Evolutionary conservation across 345 rosid species (phyloP), one percentile per base, ranked within the genome.

Genomic region (Murraya paniculata): DNA sequence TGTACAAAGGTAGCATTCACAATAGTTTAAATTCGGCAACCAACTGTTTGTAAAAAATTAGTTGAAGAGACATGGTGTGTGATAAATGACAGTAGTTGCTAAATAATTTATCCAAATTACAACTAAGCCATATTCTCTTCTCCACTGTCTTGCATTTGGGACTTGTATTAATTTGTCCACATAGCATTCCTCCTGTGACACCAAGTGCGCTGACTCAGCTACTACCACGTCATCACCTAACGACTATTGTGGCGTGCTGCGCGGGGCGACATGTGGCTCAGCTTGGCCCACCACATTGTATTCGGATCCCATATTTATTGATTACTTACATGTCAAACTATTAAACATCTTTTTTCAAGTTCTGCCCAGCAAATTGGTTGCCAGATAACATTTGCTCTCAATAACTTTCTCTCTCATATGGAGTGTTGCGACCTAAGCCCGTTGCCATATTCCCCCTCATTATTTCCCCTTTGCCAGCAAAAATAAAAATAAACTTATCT

Each of bases 61-160:
- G 86, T 83, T 79, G 78, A 81, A 81, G 62, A 48, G 81, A 79
- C 48, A 66, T 64, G 82, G 36, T 4, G 68, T 57, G 74, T 33
- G 62, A 62, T 56, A 36, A 68, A 67, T 4, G 71, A 61, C 14
- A 24, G 19, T 60, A 24, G 19, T 60, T 74, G 48, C 31, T 53
- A 68, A 66, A 16, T 33, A 58, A 61, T 80, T 74, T 68, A 80
- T 82, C 13, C 59, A 59, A 57, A 7, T 48, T 68, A 58, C 78
- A 78, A 80, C 85, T 74, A 81, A 60, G 81, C 82, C 72, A 77
- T 71, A 64, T 78, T 74, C 79, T 50, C 28, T 7, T 48, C 72
- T 30, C 71, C 64, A 48, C 64, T 45, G 77, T 76, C 79, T 59
- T 70, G 70, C 79, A 28, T 25, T 85, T 59, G 61, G 58, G 14